Conservation (phyloP, 1,284 basidiomycete species). For the Fomes fomentarius region DNA sequence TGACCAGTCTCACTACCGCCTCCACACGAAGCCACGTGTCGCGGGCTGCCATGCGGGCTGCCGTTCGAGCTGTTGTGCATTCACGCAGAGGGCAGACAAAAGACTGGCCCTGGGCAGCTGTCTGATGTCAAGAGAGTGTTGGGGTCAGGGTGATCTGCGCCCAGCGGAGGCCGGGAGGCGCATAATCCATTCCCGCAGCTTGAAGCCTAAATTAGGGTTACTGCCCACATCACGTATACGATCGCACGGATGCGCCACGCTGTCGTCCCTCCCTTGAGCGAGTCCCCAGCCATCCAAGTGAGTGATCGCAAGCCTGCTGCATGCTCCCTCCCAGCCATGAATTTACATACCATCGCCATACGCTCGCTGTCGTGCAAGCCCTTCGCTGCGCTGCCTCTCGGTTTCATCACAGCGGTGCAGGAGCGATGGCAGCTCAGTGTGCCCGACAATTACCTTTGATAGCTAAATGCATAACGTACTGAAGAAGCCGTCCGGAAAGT, state of each 20-base stretch:
- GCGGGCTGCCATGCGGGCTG: too few relatives aligned
- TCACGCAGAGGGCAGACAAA: neutral
- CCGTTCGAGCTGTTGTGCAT: too few relatives aligned
- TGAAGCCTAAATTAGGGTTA: constrained; percentile 29
- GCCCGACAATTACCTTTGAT: constrained; percentile 23
- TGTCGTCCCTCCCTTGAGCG: neutral
- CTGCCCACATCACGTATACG: constrained; percentile 5
- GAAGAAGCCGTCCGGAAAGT: constrained; percentile 17
- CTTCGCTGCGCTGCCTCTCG: neutral
- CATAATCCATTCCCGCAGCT: constrained; percentile 16
- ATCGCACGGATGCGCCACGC: constrained; percentile 5
- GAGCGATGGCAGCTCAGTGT: constrained; percentile 14
- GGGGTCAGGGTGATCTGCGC: constrained; percentile 10
- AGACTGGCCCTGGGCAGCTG: neutral
- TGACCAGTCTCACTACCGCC: constrained; percentile 8
- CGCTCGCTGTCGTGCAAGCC: neutral
- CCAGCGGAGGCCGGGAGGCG: constrained; percentile 9
- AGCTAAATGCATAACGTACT: constrained; percentile 28
- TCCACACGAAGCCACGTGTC: constrained; percentile 2
- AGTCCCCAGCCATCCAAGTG: too few relatives aligned
- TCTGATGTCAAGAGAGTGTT: neutral
- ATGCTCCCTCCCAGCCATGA: neutral
- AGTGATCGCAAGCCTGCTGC: neutral
- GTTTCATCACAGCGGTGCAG: constrained; percentile 18
- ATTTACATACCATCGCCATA: neutral